Percentiles rank a stretch among this genome's conserved stretches.
Conservation (phyloP, 768 basidiomycete species). For the Dacryopinax primogenitus region DNA sequence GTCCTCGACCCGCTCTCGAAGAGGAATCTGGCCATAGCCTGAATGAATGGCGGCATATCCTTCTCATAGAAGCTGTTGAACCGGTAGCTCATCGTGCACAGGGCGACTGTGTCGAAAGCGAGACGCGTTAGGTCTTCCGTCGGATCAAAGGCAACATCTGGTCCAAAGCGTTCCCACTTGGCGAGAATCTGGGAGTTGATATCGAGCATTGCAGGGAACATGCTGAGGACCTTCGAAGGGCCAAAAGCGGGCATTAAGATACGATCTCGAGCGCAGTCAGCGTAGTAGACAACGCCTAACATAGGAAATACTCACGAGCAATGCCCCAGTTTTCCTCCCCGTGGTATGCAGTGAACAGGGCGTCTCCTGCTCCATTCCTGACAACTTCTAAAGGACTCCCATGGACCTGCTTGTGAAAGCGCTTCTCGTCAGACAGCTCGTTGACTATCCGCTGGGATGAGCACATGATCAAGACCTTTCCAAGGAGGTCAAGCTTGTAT, state of each 20-base stretch:
- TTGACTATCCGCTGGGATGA: conserved; percentile 31
- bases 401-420: conserved; percentile 32
- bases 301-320: conserved; percentile 27
- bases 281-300: too few relatives aligned
- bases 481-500: conserved; percentile 30
- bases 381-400: conserved; percentile 27
- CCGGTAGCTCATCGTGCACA: conserved; percentile 35
- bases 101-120: conserved; percentile 37
- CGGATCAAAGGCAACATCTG: conserved; percentile 32
- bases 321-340: conserved; percentile 38
- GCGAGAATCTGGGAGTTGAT: conserved; percentile 33
- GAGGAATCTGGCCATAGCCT: conserved; percentile 29
- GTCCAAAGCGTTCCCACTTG: conserved; percentile 38
- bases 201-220: conserved; percentile 41
- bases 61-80: conserved; percentile 19
- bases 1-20: conserved; percentile 29
- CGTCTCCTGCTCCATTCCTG: conserved; percentile 32
- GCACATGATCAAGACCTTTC: conserved; percentile 25
- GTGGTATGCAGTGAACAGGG: conserved; percentile 33
- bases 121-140: conserved; percentile 38
- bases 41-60: conserved; percentile 17
- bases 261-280: conserved; percentile 22
- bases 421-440: conserved; percentile 34
- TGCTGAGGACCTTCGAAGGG: conserved; percentile 32
- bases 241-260: conserved; percentile 35